These are phyloP conservation scores for Nyssa sinensis DNA, from an alignment of 148 eudicot genomes.

Conservation along the genomic window DNA sequence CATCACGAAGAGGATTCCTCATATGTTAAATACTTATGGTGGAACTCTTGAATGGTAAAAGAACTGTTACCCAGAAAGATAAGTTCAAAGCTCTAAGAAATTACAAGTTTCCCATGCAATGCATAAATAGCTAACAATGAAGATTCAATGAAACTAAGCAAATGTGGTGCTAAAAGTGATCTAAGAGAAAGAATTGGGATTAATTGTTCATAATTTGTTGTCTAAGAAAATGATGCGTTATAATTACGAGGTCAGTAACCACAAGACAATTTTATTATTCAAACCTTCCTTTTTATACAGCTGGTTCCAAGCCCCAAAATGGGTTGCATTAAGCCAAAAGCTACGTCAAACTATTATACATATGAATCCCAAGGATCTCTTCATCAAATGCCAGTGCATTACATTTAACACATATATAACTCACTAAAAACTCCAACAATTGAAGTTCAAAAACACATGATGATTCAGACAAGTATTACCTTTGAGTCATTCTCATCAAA, in stretches of 20 bases:
- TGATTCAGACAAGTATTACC: not conserved
- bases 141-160: not conserved
- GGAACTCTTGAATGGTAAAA: not conserved
- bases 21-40: not conserved
- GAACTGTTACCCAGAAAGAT: not conserved
- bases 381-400: not conserved
- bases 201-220: no score
- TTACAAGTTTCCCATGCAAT: not conserved
- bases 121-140: not conserved
- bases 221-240: no score
- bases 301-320: not conserved
- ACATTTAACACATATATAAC: not conserved
- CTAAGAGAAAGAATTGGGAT: not conserved
- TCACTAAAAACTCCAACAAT: not conserved
- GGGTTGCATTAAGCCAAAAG: not conserved
- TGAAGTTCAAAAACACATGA: not conserved
- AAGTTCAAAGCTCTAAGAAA: not conserved
- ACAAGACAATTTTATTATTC: not conserved
- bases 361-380: not conserved
- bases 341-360: not conserved
- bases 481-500: slow-evolving; percentile 13
- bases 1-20: not conserved
- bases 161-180: not conserved
- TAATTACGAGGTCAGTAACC: not conserved
- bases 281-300: not conserved